Evolutionary conservation across 441 rosid species (phyloP).

Genomic region (Populus trichocarpa): DNA sequence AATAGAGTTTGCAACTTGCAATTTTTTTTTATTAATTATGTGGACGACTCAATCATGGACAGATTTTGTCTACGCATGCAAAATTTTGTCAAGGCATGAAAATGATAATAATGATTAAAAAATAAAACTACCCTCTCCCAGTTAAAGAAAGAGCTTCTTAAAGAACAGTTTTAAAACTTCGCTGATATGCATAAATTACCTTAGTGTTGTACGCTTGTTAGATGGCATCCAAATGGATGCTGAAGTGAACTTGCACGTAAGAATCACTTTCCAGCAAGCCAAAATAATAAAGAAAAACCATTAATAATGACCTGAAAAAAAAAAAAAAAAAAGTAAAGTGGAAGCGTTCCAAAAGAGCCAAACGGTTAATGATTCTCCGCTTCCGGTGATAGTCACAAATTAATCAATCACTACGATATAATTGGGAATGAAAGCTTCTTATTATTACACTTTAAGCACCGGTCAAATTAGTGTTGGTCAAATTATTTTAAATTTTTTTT

Average conservation of each 20-base stretch:
- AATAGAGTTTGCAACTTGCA: background rate
- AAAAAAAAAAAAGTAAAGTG: background rate
- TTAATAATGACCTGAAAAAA: background rate
- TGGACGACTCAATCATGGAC: no score
- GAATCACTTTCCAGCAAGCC: background rate
- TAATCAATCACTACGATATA: background rate
- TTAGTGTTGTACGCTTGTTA: background rate
- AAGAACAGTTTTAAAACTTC: no score
- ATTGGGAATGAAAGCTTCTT: background rate
- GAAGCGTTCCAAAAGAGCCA: background rate
- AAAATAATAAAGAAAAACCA: background rate
- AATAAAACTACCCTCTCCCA: no score
- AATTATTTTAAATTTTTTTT: no score
- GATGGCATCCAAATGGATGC: conserved; percentile 9
- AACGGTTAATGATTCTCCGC: background rate
- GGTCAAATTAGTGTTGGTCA: no score
- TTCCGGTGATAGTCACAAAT: background rate
- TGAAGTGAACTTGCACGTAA: conserved; percentile 2
- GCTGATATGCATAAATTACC: background rate
- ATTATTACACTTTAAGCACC: no score
- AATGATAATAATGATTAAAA: no score
- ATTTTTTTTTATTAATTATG: no score
- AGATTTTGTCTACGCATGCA: no score
- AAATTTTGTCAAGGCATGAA: no score
- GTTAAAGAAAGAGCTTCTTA: no score